Percentiles rank a stretch among this genome's conserved stretches.
Conservation (phyloP, 441 rosid species). For the Eruca vesicaria region DNA sequence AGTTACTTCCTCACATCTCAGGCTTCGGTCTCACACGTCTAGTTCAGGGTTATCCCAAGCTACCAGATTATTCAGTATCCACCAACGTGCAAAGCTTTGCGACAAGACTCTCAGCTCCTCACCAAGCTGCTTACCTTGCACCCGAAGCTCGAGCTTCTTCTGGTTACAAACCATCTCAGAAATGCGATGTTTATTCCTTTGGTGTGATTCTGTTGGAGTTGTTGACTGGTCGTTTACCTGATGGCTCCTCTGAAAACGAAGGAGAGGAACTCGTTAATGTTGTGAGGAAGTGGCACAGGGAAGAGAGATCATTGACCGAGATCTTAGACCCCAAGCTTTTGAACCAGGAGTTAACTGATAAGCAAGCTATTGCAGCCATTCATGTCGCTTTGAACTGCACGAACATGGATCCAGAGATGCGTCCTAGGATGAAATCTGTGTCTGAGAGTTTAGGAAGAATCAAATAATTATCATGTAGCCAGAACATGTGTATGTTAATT, state of each 20-base stretch:
- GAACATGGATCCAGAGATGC: slow-evolving; percentile 64
- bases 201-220: slow-evolving; percentile 74
- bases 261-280: slow-evolving; percentile 63
- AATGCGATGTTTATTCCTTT: slow-evolving; percentile 78
- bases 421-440: slow-evolving; percentile 80
- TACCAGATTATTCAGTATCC: slow-evolving; percentile 46
- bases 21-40: slow-evolving; percentile 76
- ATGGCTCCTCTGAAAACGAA: slow-evolving; percentile 33
- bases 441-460: slow-evolving; percentile 75
- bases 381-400: slow-evolving; percentile 75
- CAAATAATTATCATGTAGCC: slow-evolving; percentile 25
- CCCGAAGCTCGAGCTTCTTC: slow-evolving; percentile 64
- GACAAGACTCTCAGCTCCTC: slow-evolving; percentile 45
- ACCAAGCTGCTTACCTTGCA: slow-evolving; percentile 58
- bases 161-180: slow-evolving; percentile 52
- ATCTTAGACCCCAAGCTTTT: slow-evolving; percentile 68
- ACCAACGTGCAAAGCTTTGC: no score
- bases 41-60: slow-evolving; percentile 54
- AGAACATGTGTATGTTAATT: neutral
- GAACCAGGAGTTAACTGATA: slow-evolving; percentile 67
- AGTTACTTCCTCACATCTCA: slow-evolving; percentile 61
- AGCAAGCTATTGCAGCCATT: slow-evolving; percentile 66
- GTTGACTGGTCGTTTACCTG: slow-evolving; percentile 73
- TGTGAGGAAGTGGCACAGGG: slow-evolving; percentile 75
- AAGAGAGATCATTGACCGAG: slow-evolving; percentile 65